These are phyloP conservation scores for Kodamaea fukazawae DNA, from an alignment of 805 yeast genomes.

Conservation along the genomic window DNA sequence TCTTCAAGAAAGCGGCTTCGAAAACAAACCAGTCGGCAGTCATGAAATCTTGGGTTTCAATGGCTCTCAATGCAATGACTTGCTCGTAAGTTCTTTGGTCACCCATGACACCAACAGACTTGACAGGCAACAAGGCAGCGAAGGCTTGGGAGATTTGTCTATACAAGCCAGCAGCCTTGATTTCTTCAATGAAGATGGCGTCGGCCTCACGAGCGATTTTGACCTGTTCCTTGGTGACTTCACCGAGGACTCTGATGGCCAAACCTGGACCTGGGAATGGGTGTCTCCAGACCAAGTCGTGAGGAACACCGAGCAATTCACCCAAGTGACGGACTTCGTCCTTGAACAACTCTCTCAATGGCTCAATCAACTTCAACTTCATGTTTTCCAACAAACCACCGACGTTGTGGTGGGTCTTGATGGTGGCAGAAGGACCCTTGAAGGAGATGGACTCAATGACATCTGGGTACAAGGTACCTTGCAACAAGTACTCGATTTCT, in stretches of 20 bases:
- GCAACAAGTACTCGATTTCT: constrained; percentile 88
- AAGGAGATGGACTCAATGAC: constrained; percentile 97
- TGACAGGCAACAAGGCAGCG: constrained; percentile 94
- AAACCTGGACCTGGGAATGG: constrained; percentile 99
- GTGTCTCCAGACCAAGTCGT: constrained; percentile 98
- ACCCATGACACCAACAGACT: constrained; percentile 99
- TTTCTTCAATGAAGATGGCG: constrained; percentile 92
- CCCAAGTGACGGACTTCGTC: constrained; percentile 98
- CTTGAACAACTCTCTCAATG: constrained; percentile 96
- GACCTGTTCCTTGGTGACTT: constrained; percentile 89
- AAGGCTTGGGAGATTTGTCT: constrained; percentile 94
- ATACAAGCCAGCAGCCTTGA: constrained; percentile 88
- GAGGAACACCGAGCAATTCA: constrained; percentile 90
- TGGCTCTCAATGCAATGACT: constrained; percentile 97
- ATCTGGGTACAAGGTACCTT: constrained; percentile 97
- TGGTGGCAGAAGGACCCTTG: constrained; percentile 99
- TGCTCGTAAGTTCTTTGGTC: constrained; percentile 99
- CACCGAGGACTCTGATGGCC: constrained; percentile 97
- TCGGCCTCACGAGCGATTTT: constrained; percentile 98
- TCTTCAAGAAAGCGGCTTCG: constrained; percentile 88
- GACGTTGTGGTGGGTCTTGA: constrained; percentile 98
- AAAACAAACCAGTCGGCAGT: constrained; percentile 99
- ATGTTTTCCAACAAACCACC: constrained; percentile 97
- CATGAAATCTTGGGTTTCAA: constrained; percentile 97
- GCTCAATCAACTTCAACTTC: constrained; percentile 98